Base-by-base conservation (phyloP, 352 stramenopile species). In the Globisporangium carolinianum region DNA sequence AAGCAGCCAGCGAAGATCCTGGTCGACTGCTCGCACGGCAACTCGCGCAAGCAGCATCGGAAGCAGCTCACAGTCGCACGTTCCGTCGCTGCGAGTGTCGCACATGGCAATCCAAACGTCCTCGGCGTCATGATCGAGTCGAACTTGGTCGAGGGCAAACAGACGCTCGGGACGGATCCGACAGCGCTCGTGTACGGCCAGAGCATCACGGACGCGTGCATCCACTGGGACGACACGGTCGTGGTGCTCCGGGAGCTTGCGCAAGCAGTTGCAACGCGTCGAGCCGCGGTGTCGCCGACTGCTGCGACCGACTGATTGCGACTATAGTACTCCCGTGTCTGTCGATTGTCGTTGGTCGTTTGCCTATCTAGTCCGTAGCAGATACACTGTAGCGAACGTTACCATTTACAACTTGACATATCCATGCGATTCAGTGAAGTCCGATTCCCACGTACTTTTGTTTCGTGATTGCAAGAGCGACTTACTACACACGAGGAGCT, bases 101-200 rank as follows among this genome's bases (percentile, higher is more conserved):
- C 75, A 1, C 69, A 69, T 17, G 86, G 86, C 32, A 78, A 90
- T 62, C 56, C 66, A 4, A 85, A 89, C 52, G 50, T 95, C 38
- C 68, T 94, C 3, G 86, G 86, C 12, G 60, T 94, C n/a, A 95
- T 95, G 86, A 87, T 95, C 55, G 86, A 95, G 64, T 93, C 82
- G 15, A 94, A 95, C 58, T 71, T 95, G 39, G 80, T 90, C 4
- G 86, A 93, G 56, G 86, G 86, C 39, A 93, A 92, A 68, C 86
- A 95, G 72, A 73, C 68, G 53, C 77, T 94, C 0, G 77, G 73
- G n/a, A 60, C 77, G 48, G 82, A 91, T 53, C 68, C 75, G 53
- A 71, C 70, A 42, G 75, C 84, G 68, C 78, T 95, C 47, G 71
- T 87, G 48, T 92, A 92, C 65, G 86, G 83, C 57, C 84, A 94